phyloP scores from a whole-genome alignment of 768 basidiomycete genomes.

The Gymnopilus junonius region DNA sequence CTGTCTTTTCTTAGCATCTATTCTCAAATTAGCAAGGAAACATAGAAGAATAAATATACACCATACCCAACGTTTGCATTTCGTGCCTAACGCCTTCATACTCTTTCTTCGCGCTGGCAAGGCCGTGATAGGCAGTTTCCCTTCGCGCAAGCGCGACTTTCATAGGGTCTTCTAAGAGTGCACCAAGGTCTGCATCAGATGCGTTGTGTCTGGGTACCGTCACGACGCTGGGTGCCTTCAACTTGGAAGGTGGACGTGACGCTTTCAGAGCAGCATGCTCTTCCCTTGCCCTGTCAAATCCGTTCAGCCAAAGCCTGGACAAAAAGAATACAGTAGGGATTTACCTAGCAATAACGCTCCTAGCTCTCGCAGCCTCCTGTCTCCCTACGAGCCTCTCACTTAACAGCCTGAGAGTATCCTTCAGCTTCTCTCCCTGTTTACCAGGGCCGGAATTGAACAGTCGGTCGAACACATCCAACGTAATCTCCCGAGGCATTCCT shows the following conservation, averaged over 20 bases:
- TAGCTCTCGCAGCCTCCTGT: slow-evolving; percentile 5
- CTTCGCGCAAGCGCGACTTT: background rate
- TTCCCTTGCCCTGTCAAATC: background rate
- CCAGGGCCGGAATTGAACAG: background rate
- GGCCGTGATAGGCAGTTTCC: slow-evolving; percentile 13
- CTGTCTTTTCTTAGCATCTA: slow-evolving; percentile 13
- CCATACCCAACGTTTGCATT: background rate
- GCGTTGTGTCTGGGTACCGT: background rate
- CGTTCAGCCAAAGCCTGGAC: background rate
- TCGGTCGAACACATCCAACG: slow-evolving; percentile 4
- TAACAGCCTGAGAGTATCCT: background rate
- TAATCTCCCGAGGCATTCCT: slow-evolving; percentile 15
- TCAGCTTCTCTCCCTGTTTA: background rate
- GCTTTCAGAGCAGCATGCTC: background rate
- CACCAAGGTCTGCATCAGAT: background rate
- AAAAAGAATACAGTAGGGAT: background rate
- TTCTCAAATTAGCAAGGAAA: background rate
- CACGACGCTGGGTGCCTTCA: background rate
- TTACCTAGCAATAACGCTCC: slow-evolving; percentile 10
- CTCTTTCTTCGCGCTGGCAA: slow-evolving; percentile 12
- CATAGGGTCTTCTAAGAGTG: slow-evolving; percentile 12
- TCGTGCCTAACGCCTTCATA: slow-evolving; percentile 4
- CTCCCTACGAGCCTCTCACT: slow-evolving; percentile 12
- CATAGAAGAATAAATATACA: background rate
- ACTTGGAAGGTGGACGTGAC: background rate